Conservation (phyloP, 2,329 filamentous ascomycete genomes). For the Cytospora mali region DNA sequence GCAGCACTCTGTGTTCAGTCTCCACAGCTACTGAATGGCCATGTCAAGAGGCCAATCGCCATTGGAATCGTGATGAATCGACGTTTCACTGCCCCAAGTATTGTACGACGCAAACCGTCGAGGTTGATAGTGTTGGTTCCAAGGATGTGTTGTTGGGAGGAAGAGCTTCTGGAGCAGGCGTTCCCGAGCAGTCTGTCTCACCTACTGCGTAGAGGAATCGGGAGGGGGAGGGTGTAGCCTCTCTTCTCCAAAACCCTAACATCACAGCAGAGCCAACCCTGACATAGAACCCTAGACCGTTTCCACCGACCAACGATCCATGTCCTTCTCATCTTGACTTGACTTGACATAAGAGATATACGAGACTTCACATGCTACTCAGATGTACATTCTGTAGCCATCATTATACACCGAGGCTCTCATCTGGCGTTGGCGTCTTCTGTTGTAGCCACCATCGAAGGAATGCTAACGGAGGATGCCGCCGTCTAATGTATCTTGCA, state of each 20-base stretch:
- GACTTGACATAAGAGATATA: no score
- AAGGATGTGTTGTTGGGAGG: conserved; percentile 10
- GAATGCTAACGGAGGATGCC: neutral
- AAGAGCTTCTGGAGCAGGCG: neutral
- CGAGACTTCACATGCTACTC: neutral
- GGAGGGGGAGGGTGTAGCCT: neutral
- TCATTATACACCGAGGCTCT: neutral
- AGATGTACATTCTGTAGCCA: neutral
- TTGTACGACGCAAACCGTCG: conserved; percentile 27
- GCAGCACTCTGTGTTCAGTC: neutral
- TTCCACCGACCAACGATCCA: neutral
- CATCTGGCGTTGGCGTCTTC: no score
- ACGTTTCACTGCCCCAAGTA: conserved; percentile 18
- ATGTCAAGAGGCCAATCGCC: conserved; percentile 11
- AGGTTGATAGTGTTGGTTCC: conserved; percentile 15
- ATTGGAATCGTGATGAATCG: conserved; percentile 20
- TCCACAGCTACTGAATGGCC: conserved; percentile 6
- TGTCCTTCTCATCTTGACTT: neutral
- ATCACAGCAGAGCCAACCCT: neutral
- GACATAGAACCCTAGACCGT: neutral
- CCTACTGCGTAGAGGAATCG: neutral
- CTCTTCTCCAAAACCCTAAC: neutral
- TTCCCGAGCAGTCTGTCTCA: neutral
- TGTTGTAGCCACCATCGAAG: no score
- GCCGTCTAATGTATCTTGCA: neutral